Evolutionary conservation across 2,329 filamentous ascomycete genomes (phyloP).

Genomic region (Aspergillus oerlinghausenensis): DNA sequence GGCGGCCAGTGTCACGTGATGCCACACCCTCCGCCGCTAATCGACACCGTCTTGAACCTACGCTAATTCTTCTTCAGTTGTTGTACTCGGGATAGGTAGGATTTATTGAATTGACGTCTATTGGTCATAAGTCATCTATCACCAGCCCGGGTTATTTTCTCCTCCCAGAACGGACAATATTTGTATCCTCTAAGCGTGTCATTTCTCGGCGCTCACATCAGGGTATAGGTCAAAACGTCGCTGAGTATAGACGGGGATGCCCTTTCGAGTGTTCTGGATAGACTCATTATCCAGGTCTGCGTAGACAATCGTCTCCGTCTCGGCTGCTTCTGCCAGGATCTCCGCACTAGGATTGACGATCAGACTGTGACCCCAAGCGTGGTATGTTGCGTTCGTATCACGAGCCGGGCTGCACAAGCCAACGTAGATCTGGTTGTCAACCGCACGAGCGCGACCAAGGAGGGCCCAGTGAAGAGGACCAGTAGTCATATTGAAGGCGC

Average conservation of each 20-base stretch:
- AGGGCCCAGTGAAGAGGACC: constrained; percentile 89
- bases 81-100: neutral
- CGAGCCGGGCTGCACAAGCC: constrained; percentile 87
- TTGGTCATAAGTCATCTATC: constrained; percentile 23
- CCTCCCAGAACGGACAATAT: neutral
- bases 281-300: constrained; percentile 64
- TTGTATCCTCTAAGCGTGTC: constrained; percentile 26
- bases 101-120: neutral
- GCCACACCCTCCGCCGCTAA: neutral
- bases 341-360: constrained; percentile 82
- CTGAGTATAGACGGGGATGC: constrained; percentile 80
- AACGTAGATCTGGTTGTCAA: constrained; percentile 94
- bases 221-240: constrained; percentile 93
- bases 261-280: constrained; percentile 71
- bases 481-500: constrained; percentile 95
- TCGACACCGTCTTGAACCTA: neutral
- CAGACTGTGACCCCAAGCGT: constrained; percentile 89
- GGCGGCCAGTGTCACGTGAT: constrained; percentile 5
- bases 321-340: constrained; percentile 73
- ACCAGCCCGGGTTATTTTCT: neutral
- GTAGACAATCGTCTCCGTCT: constrained; percentile 70
- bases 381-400: constrained; percentile 71
- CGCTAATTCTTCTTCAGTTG: neutral
- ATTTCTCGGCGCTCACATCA: constrained; percentile 64
- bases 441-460: constrained; percentile 72